A percentile compares a stretch with the other conserved stretches of the same genome.
Conservation (phyloP, 2,329 filamentous ascomycete genomes). For the Cercospora sojina region DNA sequence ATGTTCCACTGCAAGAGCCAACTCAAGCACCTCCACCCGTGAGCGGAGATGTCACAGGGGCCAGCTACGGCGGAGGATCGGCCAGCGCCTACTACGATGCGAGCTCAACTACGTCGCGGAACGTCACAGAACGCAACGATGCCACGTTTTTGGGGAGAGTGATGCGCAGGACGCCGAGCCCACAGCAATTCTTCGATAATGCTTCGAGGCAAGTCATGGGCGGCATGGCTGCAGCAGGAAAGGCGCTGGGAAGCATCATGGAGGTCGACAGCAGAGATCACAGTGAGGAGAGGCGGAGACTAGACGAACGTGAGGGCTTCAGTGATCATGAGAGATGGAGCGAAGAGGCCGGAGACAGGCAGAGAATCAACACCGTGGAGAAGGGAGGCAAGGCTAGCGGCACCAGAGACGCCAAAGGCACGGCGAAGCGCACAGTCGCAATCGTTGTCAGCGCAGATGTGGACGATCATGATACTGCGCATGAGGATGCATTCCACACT, state of each 20-base stretch:
- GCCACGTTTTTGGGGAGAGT: conserved; percentile 54
- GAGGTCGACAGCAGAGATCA: conserved; percentile 80
- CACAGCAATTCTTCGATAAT: conserved; percentile 82
- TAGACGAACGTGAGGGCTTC: conserved; percentile 36
- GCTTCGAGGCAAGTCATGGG: conserved; percentile 79
- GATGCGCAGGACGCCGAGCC: conserved; percentile 78
- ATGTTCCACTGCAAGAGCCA: conserved; percentile 29
- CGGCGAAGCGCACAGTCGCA: conserved; percentile 68
- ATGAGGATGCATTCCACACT: conserved; percentile 58
- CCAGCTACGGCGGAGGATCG: conserved; percentile 29
- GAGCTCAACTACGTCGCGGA: conserved; percentile 17
- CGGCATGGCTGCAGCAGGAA: conserved; percentile 78
- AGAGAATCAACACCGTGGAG: conserved; percentile 28
- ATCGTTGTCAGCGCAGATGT: conserved; percentile 83
- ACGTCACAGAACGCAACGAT: conserved; percentile 23
- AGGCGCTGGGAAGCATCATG: conserved; percentile 77
- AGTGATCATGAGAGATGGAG: conserved; percentile 86
- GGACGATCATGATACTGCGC: conserved; percentile 51
- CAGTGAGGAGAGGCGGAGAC: conserved; percentile 27
- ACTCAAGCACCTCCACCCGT: conserved; percentile 29
- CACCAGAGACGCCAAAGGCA: conserved; percentile 25
- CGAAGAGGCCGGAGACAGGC: conserved; percentile 75
- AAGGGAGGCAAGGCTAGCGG: conserved; percentile 24
- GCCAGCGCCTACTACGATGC: conserved; percentile 33
- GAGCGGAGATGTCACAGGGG: conserved; percentile 22